phyloP scores from a whole-genome alignment of 345 rosid genomes.

The Gossypium sturtianum region DNA sequence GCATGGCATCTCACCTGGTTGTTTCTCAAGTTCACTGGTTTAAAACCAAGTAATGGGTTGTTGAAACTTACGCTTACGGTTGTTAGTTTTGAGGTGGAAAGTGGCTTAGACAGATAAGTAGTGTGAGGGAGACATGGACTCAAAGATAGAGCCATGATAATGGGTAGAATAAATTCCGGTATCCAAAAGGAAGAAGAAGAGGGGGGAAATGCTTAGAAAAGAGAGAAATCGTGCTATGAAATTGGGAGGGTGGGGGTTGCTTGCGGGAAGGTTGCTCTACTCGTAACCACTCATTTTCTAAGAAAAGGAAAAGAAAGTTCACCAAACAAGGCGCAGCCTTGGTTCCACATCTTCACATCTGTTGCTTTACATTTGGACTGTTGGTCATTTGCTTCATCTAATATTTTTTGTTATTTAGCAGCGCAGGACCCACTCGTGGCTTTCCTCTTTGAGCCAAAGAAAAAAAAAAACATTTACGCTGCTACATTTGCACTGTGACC shows the following conservation, averaged over 20 bases:
- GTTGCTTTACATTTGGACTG: background rate
- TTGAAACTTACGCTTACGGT: background rate
- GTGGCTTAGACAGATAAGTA: slow-evolving; percentile 11
- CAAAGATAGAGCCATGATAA: slow-evolving; percentile 22
- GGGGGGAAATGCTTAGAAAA: background rate
- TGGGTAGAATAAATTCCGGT: background rate
- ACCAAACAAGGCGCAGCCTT: background rate
- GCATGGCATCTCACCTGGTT: slow-evolving; percentile 23
- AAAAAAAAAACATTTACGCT: no score
- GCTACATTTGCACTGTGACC: no score
- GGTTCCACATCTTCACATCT: background rate
- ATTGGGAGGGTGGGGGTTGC: slow-evolving; percentile 10
- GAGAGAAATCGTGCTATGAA: background rate
- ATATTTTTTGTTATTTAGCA: background rate
- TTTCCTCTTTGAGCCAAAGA: no score
- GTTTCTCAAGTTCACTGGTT: background rate
- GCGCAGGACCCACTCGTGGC: background rate
- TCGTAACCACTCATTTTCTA: slow-evolving; percentile 27
- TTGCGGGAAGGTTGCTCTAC: slow-evolving; percentile 18
- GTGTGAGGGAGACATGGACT: slow-evolving; percentile 20
- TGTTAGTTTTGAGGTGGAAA: slow-evolving; percentile 11
- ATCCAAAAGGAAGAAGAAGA: background rate
- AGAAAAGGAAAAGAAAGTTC: background rate
- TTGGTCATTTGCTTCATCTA: background rate
- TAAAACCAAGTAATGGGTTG: background rate